Evolutionary conservation across 306 rosid genomes (phyloP).

Genomic region (Mimosa pudica): DNA sequence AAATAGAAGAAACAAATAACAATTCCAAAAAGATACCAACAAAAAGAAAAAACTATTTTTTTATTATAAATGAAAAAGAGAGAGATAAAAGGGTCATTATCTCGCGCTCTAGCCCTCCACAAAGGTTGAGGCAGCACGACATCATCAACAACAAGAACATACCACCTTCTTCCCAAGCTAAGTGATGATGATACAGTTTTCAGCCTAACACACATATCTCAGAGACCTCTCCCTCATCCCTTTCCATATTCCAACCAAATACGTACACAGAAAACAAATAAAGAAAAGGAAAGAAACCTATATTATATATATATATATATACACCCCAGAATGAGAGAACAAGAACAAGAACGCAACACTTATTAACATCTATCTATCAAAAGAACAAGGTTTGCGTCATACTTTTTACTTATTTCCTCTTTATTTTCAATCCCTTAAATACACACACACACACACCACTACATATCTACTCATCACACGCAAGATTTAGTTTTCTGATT

Average conservation of each 20-base stretch:
- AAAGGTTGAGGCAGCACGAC: slow-evolving; percentile 34
- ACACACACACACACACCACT: not conserved
- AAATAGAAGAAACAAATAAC: slow-evolving; percentile 29
- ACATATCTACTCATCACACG: too few relatives aligned
- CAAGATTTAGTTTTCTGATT: not conserved
- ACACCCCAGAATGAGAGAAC: slow-evolving; percentile 26
- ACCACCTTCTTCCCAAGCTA: slow-evolving; percentile 35
- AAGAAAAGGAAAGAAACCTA: slow-evolving; percentile 3
- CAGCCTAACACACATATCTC: slow-evolving; percentile 4
- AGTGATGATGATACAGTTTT: slow-evolving; percentile 45
- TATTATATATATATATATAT: not conserved
- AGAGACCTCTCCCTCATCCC: not conserved
- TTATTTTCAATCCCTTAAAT: slow-evolving; percentile 36
- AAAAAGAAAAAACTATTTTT: slow-evolving; percentile 20
- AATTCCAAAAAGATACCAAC: slow-evolving; percentile 51
- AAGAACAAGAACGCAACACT: slow-evolving; percentile 20
- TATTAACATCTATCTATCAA: slow-evolving; percentile 32
- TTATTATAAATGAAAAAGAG: slow-evolving; percentile 10
- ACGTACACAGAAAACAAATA: not conserved
- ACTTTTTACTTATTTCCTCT: slow-evolving; percentile 26
- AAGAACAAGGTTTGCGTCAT: slow-evolving; percentile 38
- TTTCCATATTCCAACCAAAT: slow-evolving; percentile 5
- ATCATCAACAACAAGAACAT: slow-evolving; percentile 2
- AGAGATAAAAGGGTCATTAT: slow-evolving; percentile 48
- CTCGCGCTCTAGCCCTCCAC: slow-evolving; percentile 37